These are phyloP conservation scores for Acrocalymma vagum DNA, from an alignment of 2,329 filamentous ascomycete species.

Conservation along the genomic window DNA sequence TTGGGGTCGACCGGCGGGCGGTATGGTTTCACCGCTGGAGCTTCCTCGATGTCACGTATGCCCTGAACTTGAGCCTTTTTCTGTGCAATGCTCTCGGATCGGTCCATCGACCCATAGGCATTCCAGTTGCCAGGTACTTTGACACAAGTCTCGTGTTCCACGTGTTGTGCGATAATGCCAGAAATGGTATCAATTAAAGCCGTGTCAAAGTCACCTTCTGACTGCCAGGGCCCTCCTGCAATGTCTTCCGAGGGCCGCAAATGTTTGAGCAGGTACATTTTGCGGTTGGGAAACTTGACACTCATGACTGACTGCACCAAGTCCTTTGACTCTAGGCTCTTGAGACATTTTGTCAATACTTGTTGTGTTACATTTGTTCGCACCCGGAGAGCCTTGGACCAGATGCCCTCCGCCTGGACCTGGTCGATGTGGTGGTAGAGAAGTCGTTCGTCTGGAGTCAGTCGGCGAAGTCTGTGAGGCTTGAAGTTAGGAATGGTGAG, in stretches of 20 bases:
- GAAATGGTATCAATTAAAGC: conserved; percentile 84
- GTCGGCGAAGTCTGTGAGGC: conserved; percentile 47
- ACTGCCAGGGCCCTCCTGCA: conserved; percentile 94
- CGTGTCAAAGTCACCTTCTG: conserved; percentile 87
- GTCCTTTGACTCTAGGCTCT: conserved; percentile 80
- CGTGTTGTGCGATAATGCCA: conserved; percentile 75
- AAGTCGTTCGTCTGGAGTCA: conserved; percentile 76
- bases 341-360: conserved; percentile 81
- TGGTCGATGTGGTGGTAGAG: conserved; percentile 92
- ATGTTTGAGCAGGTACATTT: conserved; percentile 93
- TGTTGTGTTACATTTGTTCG: conserved; percentile 85
- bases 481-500: conserved; percentile 13
- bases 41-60: conserved; percentile 44
- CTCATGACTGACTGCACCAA: conserved; percentile 91
- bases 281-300: conserved; percentile 88
- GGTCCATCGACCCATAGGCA: conserved; percentile 50
- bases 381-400: conserved; percentile 84
- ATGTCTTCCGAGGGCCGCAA: conserved; percentile 88
- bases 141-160: conserved; percentile 77
- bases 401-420: conserved; percentile 84
- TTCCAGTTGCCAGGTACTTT: conserved; percentile 55
- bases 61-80: conserved; percentile 47
- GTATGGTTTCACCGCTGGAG: conserved; percentile 33
- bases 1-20: conserved; percentile 30
- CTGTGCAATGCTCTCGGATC: conserved; percentile 39